Conservation (phyloP, 1,139 yeast genomes). For the Candida glucosophila region DNA sequence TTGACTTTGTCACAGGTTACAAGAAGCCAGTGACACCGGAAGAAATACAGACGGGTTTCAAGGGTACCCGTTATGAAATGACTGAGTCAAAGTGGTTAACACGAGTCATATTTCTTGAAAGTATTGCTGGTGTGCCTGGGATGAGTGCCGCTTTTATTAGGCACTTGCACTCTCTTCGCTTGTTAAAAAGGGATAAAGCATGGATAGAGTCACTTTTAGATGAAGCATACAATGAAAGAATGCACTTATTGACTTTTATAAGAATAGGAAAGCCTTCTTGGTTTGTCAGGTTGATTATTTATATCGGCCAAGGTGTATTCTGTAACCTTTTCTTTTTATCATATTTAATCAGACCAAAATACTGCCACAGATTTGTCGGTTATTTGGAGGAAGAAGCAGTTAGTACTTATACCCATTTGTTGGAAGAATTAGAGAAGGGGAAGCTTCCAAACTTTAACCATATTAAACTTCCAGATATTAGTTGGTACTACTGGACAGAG, state of each 20-base stretch:
- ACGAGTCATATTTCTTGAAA: slow-evolving; percentile 60
- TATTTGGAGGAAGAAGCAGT: slow-evolving; percentile 78
- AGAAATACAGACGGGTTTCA: slow-evolving; percentile 25
- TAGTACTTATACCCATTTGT: slow-evolving; percentile 54
- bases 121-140: slow-evolving; percentile 76
- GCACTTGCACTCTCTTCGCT: slow-evolving; percentile 53
- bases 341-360: slow-evolving; percentile 52
- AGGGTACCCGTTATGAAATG: slow-evolving; percentile 47
- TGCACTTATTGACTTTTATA: slow-evolving; percentile 67
- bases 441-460: slow-evolving; percentile 41
- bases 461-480: slow-evolving; percentile 45
- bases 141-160: slow-evolving; percentile 66
- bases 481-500: slow-evolving; percentile 57
- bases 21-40: slow-evolving; percentile 35
- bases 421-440: slow-evolving; percentile 45
- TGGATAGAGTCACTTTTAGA: slow-evolving; percentile 71
- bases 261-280: slow-evolving; percentile 57
- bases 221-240: slow-evolving; percentile 74
- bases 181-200: slow-evolving; percentile 60
- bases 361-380: slow-evolving; percentile 73
- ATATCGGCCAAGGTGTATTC: slow-evolving; percentile 66
- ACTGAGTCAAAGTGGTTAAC: slow-evolving; percentile 61
- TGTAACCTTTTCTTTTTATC: slow-evolving; percentile 56
- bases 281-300: slow-evolving; percentile 48
- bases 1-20: slow-evolving; percentile 63